These are phyloP conservation scores for Didymosphaeria variabile DNA, from an alignment of 2,329 filamentous ascomycete genomes.

Conservation along the genomic window DNA sequence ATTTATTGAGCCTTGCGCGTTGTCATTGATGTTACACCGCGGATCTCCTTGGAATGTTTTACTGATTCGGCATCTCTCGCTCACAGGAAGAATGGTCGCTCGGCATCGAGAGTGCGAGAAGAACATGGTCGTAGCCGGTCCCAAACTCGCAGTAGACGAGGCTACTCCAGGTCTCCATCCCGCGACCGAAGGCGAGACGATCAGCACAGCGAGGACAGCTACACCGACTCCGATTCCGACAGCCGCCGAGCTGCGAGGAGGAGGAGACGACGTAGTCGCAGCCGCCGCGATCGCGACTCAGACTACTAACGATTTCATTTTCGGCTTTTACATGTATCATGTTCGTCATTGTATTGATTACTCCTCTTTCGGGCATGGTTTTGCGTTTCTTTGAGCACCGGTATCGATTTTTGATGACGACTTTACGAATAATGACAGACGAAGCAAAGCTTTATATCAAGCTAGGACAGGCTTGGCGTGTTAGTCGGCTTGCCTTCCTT, in stretches of 20 bases:
- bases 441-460: slow-evolving; percentile 2
- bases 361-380: neutral
- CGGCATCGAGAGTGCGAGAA: slow-evolving; percentile 14
- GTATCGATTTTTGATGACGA: neutral
- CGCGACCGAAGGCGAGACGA: slow-evolving; percentile 22
- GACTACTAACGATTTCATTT: slow-evolving; percentile 4
- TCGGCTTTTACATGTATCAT: neutral
- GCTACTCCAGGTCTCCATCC: slow-evolving; percentile 26
- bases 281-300: slow-evolving; percentile 22
- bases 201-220: slow-evolving; percentile 21
- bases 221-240: slow-evolving; percentile 29
- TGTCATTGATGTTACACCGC: neutral
- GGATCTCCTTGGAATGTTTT: slow-evolving; percentile 9
- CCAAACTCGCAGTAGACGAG: slow-evolving; percentile 19
- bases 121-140: slow-evolving; percentile 20
- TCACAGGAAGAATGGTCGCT: slow-evolving; percentile 24
- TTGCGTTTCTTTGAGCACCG: neutral
- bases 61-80: slow-evolving; percentile 18
- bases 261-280: slow-evolving; percentile 16
- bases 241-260: slow-evolving; percentile 20
- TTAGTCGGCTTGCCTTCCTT: slow-evolving; percentile 11
- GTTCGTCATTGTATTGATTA: slow-evolving; percentile 5
- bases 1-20: slow-evolving; percentile 2
- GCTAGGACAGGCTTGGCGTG: neutral
- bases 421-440: slow-evolving; percentile 14